Evolutionary conservation across 768 basidiomycete species (phyloP).

Genomic region (Coprinellus micaceus): DNA sequence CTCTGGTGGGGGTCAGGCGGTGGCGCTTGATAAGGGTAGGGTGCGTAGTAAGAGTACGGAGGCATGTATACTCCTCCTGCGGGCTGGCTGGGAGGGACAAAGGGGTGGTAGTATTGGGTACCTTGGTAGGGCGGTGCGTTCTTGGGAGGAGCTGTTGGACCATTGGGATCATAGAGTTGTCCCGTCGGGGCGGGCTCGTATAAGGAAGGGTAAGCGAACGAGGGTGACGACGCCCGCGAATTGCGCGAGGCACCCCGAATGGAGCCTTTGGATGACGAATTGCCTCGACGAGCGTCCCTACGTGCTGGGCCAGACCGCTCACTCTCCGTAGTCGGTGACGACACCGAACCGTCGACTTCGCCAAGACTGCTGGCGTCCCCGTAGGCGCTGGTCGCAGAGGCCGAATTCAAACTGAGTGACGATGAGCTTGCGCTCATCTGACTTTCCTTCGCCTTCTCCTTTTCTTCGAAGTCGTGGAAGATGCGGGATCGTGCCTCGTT

Average conservation of each 20-base stretch:
- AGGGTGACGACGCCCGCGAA: constrained; percentile 72
- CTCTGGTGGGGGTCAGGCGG: constrained; percentile 16
- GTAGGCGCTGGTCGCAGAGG: constrained; percentile 47
- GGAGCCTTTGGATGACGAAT: constrained; percentile 58
- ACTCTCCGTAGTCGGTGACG: constrained; percentile 76
- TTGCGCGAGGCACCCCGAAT: constrained; percentile 64
- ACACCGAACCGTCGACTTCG: constrained; percentile 64
- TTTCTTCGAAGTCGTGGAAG: constrained; percentile 80
- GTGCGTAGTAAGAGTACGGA: constrained; percentile 14
- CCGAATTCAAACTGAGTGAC: constrained; percentile 65
- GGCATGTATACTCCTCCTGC: constrained; percentile 17
- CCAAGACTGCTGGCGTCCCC: constrained; percentile 57
- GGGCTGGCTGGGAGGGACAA: constrained; percentile 26
- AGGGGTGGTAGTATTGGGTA: constrained; percentile 33
- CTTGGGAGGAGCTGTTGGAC: constrained; percentile 18
- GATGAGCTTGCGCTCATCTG: constrained; percentile 78
- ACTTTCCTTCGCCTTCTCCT: constrained; percentile 65
- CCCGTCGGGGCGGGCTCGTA: constrained; percentile 55
- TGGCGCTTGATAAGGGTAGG: constrained; percentile 21
- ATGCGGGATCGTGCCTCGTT: constrained; percentile 83
- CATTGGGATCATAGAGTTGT: constrained; percentile 47
- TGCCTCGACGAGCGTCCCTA: constrained; percentile 46
- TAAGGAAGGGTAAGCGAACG: constrained; percentile 69
- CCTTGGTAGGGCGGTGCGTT: constrained; percentile 17
- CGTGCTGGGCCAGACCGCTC: constrained; percentile 66